Evolutionary conservation across 352 stramenopile species (phyloP), one percentile per base, ranked within the genome.

Genomic region (Phytophthora colocasiae): DNA sequence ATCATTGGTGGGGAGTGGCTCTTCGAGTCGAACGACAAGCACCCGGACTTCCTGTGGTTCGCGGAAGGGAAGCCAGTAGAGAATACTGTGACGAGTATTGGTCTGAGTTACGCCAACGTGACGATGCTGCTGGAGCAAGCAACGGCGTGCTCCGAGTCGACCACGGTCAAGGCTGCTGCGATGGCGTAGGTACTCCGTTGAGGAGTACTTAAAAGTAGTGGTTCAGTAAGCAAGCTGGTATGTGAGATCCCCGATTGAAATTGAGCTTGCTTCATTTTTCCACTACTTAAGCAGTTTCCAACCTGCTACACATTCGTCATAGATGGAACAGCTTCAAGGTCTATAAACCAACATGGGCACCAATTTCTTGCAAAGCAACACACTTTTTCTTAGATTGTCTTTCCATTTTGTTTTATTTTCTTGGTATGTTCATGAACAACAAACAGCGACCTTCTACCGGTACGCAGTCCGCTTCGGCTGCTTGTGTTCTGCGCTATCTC

Each of bases 1-100:
- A 77, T 77, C 41, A 59, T 77, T 22, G 69, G 69, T 19, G 69
- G 69, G 5, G 69, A 77, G 47, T 73, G 69, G 69, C 40, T 77
- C n/a, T 62, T 58, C 39, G 48, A 66, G 15, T 74, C 64, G 34
- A 49, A 63, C 34, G 51, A 65, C 14, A 38, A 70, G 45, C 69
- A 77, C 52, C 69, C 69, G 3, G 69, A 77, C 24, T 77, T 77
- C 57, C 15, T 77, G 17, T 77, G 69, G 69, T 52, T 77, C 14
- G 4, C 41, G 12, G 61, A 57, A n/a, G 22, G 12, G 6, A 69
- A 66, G 26, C 65, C 71, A 1, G 36, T 34, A 24, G 44, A 38
- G 3, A 27, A 69, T 41, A 59, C 43, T 15, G 66, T 79, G 14
- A 71, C 71, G 3, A 52, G 36, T 19, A 31, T 76, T 11, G 68